These are phyloP conservation scores for Debaryomyces hansenii DNA, from an alignment of 805 yeast species.

Conservation along the genomic window DNA sequence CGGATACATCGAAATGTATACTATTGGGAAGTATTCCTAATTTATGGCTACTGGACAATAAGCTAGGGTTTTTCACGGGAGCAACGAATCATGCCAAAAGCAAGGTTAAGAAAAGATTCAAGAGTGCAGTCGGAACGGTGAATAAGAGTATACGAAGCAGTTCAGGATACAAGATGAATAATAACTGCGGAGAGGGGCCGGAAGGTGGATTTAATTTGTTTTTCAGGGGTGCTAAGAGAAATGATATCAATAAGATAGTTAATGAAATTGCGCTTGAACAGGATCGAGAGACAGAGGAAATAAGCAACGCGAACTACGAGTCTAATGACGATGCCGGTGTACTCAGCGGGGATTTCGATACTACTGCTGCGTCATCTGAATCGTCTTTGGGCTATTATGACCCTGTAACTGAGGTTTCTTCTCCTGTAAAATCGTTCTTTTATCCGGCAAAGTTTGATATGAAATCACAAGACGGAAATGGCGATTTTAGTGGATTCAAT, in stretches of 20 bases:
- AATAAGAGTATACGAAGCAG: conserved; percentile 7
- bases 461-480: not conserved
- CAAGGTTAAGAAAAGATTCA: conserved; percentile 11
- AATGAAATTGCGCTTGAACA: conserved; percentile 4
- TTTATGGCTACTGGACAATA: conserved; percentile 48
- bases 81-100: conserved; percentile 12
- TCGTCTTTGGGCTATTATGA: not conserved
- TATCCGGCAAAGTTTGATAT: not conserved
- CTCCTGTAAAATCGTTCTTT: conserved; percentile 1
- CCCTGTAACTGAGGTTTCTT: not conserved
- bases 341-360: no score
- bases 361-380: not conserved
- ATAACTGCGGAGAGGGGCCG: not conserved
- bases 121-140: conserved; percentile 5
- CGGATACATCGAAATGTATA: conserved; percentile 46
- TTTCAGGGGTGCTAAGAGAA: not conserved
- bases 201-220: conserved; percentile 6
- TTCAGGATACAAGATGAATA: not conserved
- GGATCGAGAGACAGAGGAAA: not conserved
- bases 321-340: no score
- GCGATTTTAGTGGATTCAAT: not conserved
- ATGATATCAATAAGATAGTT: not conserved
- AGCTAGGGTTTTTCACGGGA: conserved; percentile 20
- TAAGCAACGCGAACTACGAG: not conserved
- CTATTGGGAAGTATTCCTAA: conserved; percentile 61